phyloP scores from a whole-genome alignment of 208 protist genomes.

The Polymyxa betae region DNA sequence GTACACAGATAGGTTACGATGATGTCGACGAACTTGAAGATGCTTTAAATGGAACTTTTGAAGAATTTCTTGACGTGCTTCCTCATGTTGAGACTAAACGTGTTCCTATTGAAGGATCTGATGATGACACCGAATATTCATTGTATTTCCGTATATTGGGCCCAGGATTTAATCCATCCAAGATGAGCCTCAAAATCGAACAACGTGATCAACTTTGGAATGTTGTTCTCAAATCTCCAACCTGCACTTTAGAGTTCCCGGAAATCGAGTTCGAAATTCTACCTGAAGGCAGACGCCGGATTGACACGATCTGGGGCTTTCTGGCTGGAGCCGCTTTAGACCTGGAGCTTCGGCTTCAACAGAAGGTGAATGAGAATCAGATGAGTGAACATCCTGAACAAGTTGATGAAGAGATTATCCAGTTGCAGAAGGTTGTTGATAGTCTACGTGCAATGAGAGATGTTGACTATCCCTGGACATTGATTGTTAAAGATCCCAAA shows the following conservation, averaged over 20 bases:
- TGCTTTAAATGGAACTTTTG: conserved; percentile 3
- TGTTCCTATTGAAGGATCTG: background rate
- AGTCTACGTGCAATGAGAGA: background rate
- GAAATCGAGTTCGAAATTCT: conserved; percentile 32
- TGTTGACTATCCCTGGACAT: background rate
- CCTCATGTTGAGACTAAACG: background rate
- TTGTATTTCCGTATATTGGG: background rate
- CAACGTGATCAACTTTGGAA: conserved; percentile 31
- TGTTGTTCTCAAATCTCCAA: conserved; percentile 2
- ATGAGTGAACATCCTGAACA: background rate
- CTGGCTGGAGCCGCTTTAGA: conserved; percentile 1
- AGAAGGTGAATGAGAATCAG: background rate
- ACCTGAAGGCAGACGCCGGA: background rate
- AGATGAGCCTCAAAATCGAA: background rate
- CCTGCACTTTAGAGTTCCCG: background rate
- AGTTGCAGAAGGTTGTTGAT: background rate
- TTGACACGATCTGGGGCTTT: conserved; percentile 40
- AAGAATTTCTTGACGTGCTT: conserved; percentile 25
- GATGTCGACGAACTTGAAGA: conserved; percentile 44
- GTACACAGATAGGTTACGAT: conserved; percentile 6
- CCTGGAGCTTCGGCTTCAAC: background rate
- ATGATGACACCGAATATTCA: background rate
- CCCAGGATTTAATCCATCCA: background rate
- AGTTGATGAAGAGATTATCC: background rate
- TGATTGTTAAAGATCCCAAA: background rate